Percentiles rank a stretch among this genome's conserved stretches.
These are phyloP conservation scores for Paramecium octaurelia DNA, from an alignment of 73 alveolate species.

Conservation along the genomic window DNA sequence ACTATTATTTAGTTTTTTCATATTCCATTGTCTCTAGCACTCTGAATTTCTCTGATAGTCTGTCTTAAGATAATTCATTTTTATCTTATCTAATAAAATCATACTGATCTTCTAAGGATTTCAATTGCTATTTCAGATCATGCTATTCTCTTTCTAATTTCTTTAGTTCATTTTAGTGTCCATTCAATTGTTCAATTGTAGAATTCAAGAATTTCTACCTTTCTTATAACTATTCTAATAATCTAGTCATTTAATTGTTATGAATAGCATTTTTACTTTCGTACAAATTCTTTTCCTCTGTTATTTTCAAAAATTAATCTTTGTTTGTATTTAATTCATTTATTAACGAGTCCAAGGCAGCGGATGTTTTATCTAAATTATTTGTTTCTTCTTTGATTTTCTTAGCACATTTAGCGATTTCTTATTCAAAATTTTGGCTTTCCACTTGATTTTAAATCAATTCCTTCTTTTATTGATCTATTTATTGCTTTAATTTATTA, in stretches of 20 bases:
- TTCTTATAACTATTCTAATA: not conserved
- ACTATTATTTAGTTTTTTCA: not conserved
- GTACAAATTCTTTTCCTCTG: not conserved
- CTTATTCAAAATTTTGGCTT: conserved; percentile 62
- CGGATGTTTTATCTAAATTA: conserved; percentile 54
- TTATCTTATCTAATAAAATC: conserved; percentile 7
- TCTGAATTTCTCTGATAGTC: not conserved
- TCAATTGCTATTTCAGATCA: not conserved
- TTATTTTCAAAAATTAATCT: conserved; percentile 46
- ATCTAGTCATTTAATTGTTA: not conserved
- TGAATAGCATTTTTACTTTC: not conserved
- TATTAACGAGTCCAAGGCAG: conserved; percentile 52
- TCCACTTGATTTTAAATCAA: conserved; percentile 52
- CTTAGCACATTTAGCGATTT: conserved; percentile 66
- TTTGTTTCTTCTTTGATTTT: conserved; percentile 68
- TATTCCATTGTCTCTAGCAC: not conserved
- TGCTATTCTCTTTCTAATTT: conserved; percentile 4
- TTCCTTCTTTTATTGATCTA: conserved; percentile 38
- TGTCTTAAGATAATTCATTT: not conserved
- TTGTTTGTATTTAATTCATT: conserved; percentile 60
- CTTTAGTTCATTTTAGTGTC: not conserved
- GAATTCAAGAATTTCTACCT: not conserved
- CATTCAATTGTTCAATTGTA: not conserved
- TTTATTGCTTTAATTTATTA: conserved; percentile 69
- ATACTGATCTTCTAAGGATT: not conserved